Base-by-base conservation (phyloP, 1,284 basidiomycete species). In the Uromyces viciae-fabae region DNA sequence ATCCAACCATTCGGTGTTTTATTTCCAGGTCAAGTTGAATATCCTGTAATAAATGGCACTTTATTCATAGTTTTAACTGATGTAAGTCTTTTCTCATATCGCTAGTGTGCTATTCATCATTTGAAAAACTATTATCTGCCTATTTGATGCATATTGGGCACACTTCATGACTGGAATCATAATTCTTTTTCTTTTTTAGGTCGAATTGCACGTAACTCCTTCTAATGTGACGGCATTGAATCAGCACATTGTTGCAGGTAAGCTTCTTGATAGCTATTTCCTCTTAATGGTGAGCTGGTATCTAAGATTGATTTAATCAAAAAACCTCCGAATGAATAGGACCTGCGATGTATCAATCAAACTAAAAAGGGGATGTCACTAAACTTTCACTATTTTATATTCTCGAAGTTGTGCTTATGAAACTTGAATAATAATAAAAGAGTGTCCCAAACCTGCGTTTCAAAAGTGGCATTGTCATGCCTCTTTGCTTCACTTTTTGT, bases 11-110 rank as follows among this genome's bases (percentile, higher is more conserved):
- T 60, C 38, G 49, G 43, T 1, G 56, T 43, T 5, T n/a, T 58
- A 25, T 64, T 80, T 62, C 77, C 77, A 0, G 77, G 77, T 7
- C 77, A 80, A 46, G 77, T 80, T 0, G 33, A 62, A 9, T 80
- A 69, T 62, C 58, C 75, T 28, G 49, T 86, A 62, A 84, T 87
- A 58, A 87, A 87, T 83, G 86, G 88, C 52, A 91, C 91, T 0
- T 87, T 89, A 86, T 91, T 91, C 83, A 85, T 91, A 40, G 86
- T 87, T n/a, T 85, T 92, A 42, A 89, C 88, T 14, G 89, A 90
- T 84, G 77, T 80, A 22, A 43, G 77, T 42, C n/a, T 28, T 58
- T 25, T 36, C 28, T 17, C 3, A 49, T 22, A 11, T 22, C 22
- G 46, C 22, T 49, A 22, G 22, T 49, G 22, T 22, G 19, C 46